Base-by-base conservation (phyloP, 2,329 filamentous ascomycete species). In the Phaeosphaeriaceae sp. region DNA sequence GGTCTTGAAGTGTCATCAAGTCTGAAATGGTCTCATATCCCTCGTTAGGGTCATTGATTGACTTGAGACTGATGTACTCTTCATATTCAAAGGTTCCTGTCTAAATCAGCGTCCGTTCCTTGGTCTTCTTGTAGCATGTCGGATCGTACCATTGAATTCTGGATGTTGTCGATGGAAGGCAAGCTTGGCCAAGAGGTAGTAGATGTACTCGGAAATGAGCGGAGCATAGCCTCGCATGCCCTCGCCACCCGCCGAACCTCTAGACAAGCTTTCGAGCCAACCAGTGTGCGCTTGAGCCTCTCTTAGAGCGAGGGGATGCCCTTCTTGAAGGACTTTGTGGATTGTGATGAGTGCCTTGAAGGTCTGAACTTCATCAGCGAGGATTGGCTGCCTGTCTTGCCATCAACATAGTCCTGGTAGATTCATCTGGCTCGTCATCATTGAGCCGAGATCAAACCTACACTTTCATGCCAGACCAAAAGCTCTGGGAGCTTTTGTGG, bases 401-500 rank as follows among this genome's bases (percentile, higher is more conserved):
- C 16, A 21, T 68, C 45, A 68, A 61, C 40, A 43, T 35, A 28
- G 45, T 32, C 42, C 29, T 11, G 20, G 30, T 13, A 16, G 18
- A 5, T 40, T 29, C 20, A 15, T 26, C 23, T 15, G 13, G 34
- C 13, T 33, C n/a, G 15, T 6, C 28, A 6, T 36, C 23, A 34
- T 42, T 38, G 45, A 18, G 42, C 21, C 42, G 34, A 41, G 46
- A 36, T 36, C 34, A n/a, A 42, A 63, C 88, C 63, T 83, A 95
- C 88, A 97, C 92, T 85, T 99, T 99, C 83, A 99, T 95, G 72
- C 92, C 93, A 48, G 90, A 86, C 94, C 94, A 99, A 75, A 99
- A 99, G 86, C 83, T 34, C 37, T 35, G 30, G 20, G 92, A 96
- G 59, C 89, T 96, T 79, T 96, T 95, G 80, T 99, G 92, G 77